Evolutionary conservation across 768 basidiomycete genomes (phyloP), one percentile per base, ranked within the genome.

Genomic region (Phaffia australis): DNA sequence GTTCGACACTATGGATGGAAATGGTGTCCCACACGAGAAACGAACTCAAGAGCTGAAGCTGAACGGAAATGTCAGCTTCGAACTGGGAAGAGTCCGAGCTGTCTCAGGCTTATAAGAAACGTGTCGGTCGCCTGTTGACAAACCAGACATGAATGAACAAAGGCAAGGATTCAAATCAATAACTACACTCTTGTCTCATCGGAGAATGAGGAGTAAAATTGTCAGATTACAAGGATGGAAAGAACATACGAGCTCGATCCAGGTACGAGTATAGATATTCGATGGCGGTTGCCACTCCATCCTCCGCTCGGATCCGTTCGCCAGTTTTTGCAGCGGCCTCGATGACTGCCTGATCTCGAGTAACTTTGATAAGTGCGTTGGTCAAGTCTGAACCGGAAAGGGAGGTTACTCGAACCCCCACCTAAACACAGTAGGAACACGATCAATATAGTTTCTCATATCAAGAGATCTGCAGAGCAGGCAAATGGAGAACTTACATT

Each of bases 261-360:
- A 85, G 77, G 72, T 85, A 83, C 2, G 78, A 81, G 70, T 83
- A 82, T 48, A 86, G 81, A 6, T 79, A 78, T 48, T 79, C 74
- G 35, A 85, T 82, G 11, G 84, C 83, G n/a, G 78, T 79, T 61
- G 79, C 79, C 7, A 84, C 82, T 47, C 84, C 84, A 62, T 82
- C 76, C 78, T 85, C 83, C n/a, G 73, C 55, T 30, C 79, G 74
- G n/a, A 81, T 80, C 69, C 75, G 76, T 70, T 80, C 78, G 3
- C 81, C 81, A 15, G 81, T 74, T 60, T 76, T 73, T 4, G 79
- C 78, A 6, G 85, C 84, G 68, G 81, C 84, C 75, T 84, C 83
- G 65, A 81, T 83, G 83, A 86, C 85, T 51, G 80, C 74, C 6
- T 80, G 82, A 69, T 79, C 79, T 3, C 79, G 81, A 0, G 84